Conservation (phyloP, 805 yeast species). For the Suhomyces sp. region DNA sequence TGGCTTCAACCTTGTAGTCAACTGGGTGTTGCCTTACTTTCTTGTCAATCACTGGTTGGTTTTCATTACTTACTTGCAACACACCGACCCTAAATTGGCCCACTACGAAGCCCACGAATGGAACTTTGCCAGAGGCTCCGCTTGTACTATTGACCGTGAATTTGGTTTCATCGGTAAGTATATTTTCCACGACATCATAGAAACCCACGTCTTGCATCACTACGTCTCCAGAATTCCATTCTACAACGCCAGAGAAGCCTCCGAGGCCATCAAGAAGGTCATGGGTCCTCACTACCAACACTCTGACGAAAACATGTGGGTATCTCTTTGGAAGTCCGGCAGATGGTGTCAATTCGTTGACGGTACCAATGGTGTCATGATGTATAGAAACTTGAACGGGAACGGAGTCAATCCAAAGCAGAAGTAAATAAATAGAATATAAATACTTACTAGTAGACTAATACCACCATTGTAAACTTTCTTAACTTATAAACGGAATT, state of each 20-base stretch:
- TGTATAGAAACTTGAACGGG: constrained; percentile 63
- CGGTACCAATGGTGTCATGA: constrained; percentile 61
- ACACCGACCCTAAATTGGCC: constrained; percentile 58
- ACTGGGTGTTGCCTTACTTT: constrained; percentile 58
- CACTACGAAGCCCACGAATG: constrained; percentile 56
- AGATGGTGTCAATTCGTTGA: constrained; percentile 72
- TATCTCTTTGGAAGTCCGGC: constrained; percentile 51
- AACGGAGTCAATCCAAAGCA: constrained; percentile 13
- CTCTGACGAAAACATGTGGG: constrained; percentile 56
- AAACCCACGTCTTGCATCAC: constrained; percentile 57
- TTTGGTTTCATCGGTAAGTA: constrained; percentile 58
- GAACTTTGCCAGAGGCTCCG: constrained; percentile 67
- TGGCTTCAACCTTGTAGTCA: constrained; percentile 46
- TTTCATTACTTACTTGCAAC: constrained; percentile 60
- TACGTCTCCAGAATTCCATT: constrained; percentile 55
- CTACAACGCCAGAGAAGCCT: constrained; percentile 53
- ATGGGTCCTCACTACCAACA: constrained; percentile 52
- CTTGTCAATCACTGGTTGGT: constrained; percentile 67
- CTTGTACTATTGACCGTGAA: constrained; percentile 61
- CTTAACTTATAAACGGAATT: too few species aligned
- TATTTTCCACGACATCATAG: constrained; percentile 57
- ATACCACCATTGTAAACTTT: too few species aligned
- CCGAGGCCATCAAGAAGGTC: constrained; percentile 48
- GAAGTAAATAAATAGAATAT: neutral
- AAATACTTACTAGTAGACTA: too few species aligned